Evolutionary conservation across 305 asterid species (phyloP).

Genomic region (Fraxinus floribunda): DNA sequence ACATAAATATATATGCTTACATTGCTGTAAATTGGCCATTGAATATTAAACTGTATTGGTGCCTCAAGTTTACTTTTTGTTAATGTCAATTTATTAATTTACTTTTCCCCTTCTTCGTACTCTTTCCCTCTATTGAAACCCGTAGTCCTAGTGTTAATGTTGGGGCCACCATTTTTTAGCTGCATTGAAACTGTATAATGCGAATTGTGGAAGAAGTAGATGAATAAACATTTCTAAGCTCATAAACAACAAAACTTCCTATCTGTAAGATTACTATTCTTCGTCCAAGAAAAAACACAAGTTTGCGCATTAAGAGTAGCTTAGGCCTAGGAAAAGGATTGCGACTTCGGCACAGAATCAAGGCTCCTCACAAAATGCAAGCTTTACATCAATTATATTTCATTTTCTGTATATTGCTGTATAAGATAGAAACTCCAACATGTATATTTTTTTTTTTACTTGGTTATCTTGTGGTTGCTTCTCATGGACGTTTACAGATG

Average conservation of each 20-base stretch:
- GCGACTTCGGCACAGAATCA: neutral
- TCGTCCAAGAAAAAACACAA: neutral
- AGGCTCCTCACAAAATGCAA: neutral
- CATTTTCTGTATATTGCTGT: neutral
- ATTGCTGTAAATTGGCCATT: neutral
- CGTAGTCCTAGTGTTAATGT: neutral
- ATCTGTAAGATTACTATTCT: neutral
- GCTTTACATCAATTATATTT: neutral
- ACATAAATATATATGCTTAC: neutral
- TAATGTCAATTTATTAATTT: too few species aligned
- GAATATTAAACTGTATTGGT: too few species aligned
- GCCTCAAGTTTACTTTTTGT: too few species aligned
- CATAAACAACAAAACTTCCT: neutral
- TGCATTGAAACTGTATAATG: neutral
- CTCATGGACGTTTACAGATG: constrained; percentile 52
- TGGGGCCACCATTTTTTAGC: neutral
- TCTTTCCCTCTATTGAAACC: neutral
- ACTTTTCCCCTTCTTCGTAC: too few species aligned
- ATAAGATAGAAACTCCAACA: neutral
- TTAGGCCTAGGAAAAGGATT: neutral
- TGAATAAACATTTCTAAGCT: neutral
- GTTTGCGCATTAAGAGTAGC: neutral
- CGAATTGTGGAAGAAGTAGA: neutral
- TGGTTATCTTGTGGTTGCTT: constrained; percentile 8
- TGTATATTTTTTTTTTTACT: neutral